phyloP scores from a whole-genome alignment of 192 early-diverging fungal species.

The Rhizophlyctis rosea region DNA sequence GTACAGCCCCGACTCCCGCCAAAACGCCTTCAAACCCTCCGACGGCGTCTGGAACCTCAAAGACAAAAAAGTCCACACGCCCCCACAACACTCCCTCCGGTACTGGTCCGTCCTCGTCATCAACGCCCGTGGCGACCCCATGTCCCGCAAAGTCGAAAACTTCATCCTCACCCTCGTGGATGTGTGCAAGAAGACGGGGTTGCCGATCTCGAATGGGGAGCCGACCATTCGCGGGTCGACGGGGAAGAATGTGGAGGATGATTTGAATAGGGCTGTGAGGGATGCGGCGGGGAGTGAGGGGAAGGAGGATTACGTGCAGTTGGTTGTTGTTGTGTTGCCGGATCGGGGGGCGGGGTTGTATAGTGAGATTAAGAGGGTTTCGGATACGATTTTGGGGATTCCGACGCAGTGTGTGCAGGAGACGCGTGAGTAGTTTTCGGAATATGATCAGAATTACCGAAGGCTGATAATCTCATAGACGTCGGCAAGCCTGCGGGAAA shows the following conservation, averaged over 20 bases:
- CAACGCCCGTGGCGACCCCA: slow-evolving; percentile 34
- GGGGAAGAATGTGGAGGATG: neutral
- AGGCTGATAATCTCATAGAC: no score
- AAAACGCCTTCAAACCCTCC: slow-evolving; percentile 12
- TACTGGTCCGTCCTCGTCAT: slow-evolving; percentile 73
- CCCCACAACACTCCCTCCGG: slow-evolving; percentile 49
- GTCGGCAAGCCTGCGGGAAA: no score
- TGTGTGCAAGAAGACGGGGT: slow-evolving; percentile 61
- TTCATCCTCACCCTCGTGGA: slow-evolving; percentile 62
- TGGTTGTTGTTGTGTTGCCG: slow-evolving; percentile 68
- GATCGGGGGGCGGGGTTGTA: slow-evolving; percentile 53
- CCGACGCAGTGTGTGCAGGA: slow-evolving; percentile 83
- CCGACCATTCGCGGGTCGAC: neutral
- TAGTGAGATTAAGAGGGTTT: slow-evolving; percentile 75
- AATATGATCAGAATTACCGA: no score
- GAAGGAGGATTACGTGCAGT: slow-evolving; percentile 42
- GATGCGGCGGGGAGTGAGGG: neutral
- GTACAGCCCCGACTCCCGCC: slow-evolving; percentile 8
- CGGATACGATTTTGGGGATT: slow-evolving; percentile 76
- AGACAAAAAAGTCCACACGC: slow-evolving; percentile 61
- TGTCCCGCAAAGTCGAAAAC: slow-evolving; percentile 35
- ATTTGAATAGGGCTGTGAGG: neutral
- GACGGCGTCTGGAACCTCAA: slow-evolving; percentile 78
- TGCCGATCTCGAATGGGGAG: slow-evolving; percentile 39
- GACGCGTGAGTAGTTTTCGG: slow-evolving; percentile 9